phyloP scores from a whole-genome alignment of 768 basidiomycete genomes.

The Suillus cothurnatus region DNA sequence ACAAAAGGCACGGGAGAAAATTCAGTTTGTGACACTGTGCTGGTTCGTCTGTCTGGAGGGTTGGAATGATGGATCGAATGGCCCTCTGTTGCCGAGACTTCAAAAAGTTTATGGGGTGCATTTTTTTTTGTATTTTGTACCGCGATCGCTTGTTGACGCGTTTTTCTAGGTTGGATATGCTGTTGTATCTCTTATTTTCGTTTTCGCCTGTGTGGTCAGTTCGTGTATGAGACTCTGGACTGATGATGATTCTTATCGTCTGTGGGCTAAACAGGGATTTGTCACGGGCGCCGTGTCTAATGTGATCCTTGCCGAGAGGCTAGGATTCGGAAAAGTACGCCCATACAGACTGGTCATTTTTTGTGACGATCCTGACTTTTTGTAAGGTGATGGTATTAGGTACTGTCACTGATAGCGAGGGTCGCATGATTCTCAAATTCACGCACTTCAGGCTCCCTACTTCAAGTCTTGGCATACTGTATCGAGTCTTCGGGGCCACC shows the following conservation, averaged over 20 bases:
- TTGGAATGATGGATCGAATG: slow-evolving; percentile 43
- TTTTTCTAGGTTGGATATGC: slow-evolving; percentile 37
- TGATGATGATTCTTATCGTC: not conserved
- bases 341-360: not conserved
- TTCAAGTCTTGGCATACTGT: slow-evolving; percentile 54
- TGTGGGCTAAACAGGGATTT: slow-evolving; percentile 37
- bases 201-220: slow-evolving; percentile 41
- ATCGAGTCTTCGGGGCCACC: slow-evolving; percentile 59
- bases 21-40: slow-evolving; percentile 39
- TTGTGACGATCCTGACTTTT: not conserved
- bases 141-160: not conserved
- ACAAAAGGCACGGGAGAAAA: slow-evolving; percentile 23
- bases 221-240: not conserved
- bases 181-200: slow-evolving; percentile 45
- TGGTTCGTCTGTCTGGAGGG: slow-evolving; percentile 38
- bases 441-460: slow-evolving; percentile 45
- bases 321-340: slow-evolving; percentile 46
- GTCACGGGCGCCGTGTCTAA: slow-evolving; percentile 47
- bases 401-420: slow-evolving; percentile 7
- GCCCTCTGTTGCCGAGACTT: slow-evolving; percentile 41
- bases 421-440: not conserved
- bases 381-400: slow-evolving; percentile 44
- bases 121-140: not conserved
- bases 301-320: slow-evolving; percentile 43
- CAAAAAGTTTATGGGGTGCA: slow-evolving; percentile 39